Conservation (phyloP, 768 basidiomycete species). For the Collybiopsis luxurians region DNA sequence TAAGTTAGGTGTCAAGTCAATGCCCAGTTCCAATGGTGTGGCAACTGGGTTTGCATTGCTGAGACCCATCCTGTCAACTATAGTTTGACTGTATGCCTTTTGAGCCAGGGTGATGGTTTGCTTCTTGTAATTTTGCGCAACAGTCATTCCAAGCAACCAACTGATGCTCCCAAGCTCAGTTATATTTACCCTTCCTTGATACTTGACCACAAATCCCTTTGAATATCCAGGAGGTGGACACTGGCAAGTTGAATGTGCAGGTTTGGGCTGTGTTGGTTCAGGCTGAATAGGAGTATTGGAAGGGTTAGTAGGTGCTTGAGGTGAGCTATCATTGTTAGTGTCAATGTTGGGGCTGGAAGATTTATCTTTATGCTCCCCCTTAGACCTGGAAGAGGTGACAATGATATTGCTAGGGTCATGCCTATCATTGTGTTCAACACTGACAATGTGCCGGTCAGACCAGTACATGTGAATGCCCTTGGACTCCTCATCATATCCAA, state of each 20-base stretch:
- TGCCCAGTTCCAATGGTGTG: conserved; percentile 10
- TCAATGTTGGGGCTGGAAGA: too few relatives aligned
- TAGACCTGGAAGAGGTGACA: too few relatives aligned
- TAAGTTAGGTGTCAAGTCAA: background rate
- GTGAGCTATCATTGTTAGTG: too few relatives aligned
- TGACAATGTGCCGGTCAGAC: background rate
- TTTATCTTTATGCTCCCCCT: too few relatives aligned
- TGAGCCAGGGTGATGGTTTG: conserved; percentile 18
- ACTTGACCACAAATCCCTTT: too few relatives aligned
- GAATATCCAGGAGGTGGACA: background rate
- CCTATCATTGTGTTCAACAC: background rate
- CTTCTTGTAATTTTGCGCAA: conserved; percentile 11
- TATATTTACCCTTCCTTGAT: conserved; percentile 15
- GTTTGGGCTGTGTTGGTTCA: too few relatives aligned
- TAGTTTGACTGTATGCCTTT: conserved; percentile 10
- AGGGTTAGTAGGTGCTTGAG: background rate
- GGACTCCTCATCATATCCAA: background rate
- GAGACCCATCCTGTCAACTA: too few relatives aligned
- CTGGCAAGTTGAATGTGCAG: too few relatives aligned
- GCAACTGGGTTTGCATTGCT: too few relatives aligned
- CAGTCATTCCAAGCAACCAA: conserved; percentile 19
- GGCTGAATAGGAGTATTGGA: too few relatives aligned
- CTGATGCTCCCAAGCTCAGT: conserved; percentile 15
- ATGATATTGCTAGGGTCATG: too few relatives aligned
- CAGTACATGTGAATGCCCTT: background rate